Conservation (phyloP, 306 rosid genomes). For the Crotalaria pallida region DNA sequence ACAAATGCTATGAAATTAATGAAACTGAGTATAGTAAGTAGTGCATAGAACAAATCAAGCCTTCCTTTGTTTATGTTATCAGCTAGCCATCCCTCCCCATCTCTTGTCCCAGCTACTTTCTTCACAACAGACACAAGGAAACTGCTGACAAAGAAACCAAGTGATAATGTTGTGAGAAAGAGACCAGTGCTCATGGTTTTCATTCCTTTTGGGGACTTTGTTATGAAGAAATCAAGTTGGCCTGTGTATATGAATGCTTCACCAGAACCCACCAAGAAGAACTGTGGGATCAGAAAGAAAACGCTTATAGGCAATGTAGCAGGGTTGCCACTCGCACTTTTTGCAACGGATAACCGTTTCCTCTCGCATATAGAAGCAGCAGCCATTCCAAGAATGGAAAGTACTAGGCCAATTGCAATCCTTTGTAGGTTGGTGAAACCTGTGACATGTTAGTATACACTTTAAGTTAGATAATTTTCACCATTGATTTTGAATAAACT, state of each 20-base stretch:
- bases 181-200: slow-evolving; percentile 96
- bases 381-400: slow-evolving; percentile 68
- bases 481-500: too few relatives aligned
- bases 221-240: slow-evolving; percentile 93
- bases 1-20: slow-evolving; percentile 57
- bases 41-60: slow-evolving; percentile 79
- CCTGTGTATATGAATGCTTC: slow-evolving; percentile 98
- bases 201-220: slow-evolving; percentile 90
- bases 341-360: slow-evolving; percentile 59
- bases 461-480: too few relatives aligned
- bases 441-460: slow-evolving; percentile 23
- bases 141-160: slow-evolving; percentile 87
- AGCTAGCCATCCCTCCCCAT: slow-evolving; percentile 78
- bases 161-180: slow-evolving; percentile 75
- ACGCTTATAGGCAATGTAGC: slow-evolving; percentile 65
- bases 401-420: slow-evolving; percentile 68
- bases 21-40: slow-evolving; percentile 49
- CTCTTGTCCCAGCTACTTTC: slow-evolving; percentile 42
- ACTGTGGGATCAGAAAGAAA: slow-evolving; percentile 76
- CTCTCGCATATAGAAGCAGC: slow-evolving; percentile 60
- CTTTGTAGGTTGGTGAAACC: slow-evolving; percentile 79
- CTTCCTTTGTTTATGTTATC: slow-evolving; percentile 70
- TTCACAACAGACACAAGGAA: slow-evolving; percentile 65
- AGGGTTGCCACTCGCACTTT: slow-evolving; percentile 17
- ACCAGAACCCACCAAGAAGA: slow-evolving; percentile 80